Conservation (phyloP, 345 rosid species). For the Hibiscus syriacus region DNA sequence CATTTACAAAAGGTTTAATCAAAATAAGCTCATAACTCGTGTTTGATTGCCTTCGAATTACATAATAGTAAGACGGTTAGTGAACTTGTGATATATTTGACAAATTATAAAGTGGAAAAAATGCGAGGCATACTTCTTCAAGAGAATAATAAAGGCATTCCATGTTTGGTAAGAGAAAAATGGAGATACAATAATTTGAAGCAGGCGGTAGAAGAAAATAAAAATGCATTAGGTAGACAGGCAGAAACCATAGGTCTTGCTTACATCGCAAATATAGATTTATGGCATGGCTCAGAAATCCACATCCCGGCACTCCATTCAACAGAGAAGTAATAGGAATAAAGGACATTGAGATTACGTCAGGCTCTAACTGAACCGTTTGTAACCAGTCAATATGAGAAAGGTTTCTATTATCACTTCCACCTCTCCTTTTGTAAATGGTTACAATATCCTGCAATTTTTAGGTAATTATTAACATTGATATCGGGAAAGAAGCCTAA, state of each 20-base stretch:
- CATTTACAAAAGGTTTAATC: not conserved
- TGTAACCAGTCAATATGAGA: conserved; percentile 83
- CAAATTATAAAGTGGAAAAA: not conserved
- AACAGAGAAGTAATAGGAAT: conserved; percentile 86
- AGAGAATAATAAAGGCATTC: not conserved
- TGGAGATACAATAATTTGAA: not conserved
- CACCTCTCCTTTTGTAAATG: conserved; percentile 89
- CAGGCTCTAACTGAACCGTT: conserved; percentile 85
- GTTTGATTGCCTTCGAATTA: not conserved
- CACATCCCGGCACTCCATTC: conserved; percentile 90
- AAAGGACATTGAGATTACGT: conserved; percentile 85
- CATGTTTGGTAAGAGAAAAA: not conserved
- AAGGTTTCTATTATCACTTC: conserved; percentile 51
- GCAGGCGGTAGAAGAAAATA: not conserved
- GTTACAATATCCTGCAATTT: conserved; percentile 55
- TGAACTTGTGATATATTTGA: not conserved
- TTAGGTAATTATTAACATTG: not conserved
- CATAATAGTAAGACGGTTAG: not conserved
- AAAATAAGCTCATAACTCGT: not conserved
- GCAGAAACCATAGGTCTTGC: conserved; percentile 19
- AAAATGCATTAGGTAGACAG: conserved; percentile 10
- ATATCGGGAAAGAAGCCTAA: not conserved
- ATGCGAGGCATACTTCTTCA: not conserved
- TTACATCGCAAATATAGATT: conserved; percentile 93
- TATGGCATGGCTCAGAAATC: conserved; percentile 95